Evolutionary conservation across 345 rosid genomes (phyloP).

Genomic region (Schrenkiella parvula): DNA sequence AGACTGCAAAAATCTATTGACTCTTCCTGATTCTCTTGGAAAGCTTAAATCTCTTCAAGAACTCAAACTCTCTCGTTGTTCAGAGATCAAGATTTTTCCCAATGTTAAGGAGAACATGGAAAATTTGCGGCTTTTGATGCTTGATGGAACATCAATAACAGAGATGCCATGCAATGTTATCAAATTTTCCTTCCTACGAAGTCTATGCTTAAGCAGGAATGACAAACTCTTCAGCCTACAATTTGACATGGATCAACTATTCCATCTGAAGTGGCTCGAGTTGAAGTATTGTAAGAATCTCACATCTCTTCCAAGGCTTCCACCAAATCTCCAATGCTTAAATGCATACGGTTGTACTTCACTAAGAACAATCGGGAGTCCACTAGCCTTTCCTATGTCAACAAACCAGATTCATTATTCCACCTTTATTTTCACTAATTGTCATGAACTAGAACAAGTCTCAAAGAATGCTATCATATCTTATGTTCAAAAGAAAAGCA

Average conservation of each 20-base stretch:
- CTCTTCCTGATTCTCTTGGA: background rate
- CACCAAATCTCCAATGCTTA: slow-evolving; percentile 12
- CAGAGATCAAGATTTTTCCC: background rate
- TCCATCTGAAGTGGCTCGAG: slow-evolving; percentile 11
- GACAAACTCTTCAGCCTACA: background rate
- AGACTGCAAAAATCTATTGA: background rate
- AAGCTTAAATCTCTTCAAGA: background rate
- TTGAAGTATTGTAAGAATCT: slow-evolving; percentile 18
- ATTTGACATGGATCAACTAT: background rate
- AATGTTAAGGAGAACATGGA: background rate
- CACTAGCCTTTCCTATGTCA: background rate
- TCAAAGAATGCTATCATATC: slow-evolving; percentile 2
- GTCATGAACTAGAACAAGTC: background rate
- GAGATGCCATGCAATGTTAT: background rate
- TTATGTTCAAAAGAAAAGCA: background rate
- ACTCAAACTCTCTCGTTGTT: slow-evolving; percentile 8
- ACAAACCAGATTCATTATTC: background rate
- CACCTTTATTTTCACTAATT: slow-evolving; percentile 5
- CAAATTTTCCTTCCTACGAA: background rate
- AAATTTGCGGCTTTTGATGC: background rate
- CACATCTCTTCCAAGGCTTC: background rate
- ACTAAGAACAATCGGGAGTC: background rate
- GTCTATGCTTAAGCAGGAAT: slow-evolving; percentile 16
- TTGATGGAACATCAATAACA: slow-evolving; percentile 8
- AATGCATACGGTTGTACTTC: slow-evolving; percentile 12